These are phyloP conservation scores for Climacium dendroides DNA, from an alignment of 225 moss, liverwort and hornwort species.

Conservation along the genomic window DNA sequence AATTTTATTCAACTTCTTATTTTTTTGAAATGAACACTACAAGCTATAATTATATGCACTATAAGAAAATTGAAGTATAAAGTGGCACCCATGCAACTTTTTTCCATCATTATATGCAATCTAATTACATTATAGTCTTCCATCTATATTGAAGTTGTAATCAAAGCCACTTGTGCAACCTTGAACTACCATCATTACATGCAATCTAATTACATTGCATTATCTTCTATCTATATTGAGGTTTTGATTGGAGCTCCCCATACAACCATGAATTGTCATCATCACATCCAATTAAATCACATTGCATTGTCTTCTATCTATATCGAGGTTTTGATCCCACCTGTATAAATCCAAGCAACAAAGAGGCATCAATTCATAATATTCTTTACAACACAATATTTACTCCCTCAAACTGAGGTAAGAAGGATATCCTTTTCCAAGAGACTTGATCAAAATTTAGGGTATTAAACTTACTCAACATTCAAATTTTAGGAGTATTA, in stretches of 20 bases:
- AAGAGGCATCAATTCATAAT: neutral
- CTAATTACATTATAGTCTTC: too few species aligned
- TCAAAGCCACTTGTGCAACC: too few species aligned
- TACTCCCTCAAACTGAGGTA: rapidly evolving
- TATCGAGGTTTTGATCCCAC: neutral
- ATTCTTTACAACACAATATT: neutral
- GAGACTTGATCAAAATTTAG: neutral
- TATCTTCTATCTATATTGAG: neutral
- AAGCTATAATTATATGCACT: too few species aligned
- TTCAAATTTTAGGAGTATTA: neutral
- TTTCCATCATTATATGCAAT: neutral
- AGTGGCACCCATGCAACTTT: neutral
- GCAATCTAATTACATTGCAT: neutral
- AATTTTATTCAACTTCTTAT: too few species aligned
- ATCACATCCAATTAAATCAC: neutral
- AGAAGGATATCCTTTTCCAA: too few species aligned
- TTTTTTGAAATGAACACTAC: too few species aligned
- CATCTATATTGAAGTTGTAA: too few species aligned
- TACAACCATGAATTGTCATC: neutral
- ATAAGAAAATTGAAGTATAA: neutral
- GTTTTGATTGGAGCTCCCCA: rapidly evolving
- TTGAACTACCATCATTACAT: too few species aligned
- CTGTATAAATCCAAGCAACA: neutral
- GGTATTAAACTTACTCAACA: neutral
- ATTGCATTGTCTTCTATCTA: neutral